Conservation (phyloP, 2,329 filamentous ascomycete species). For the Chaetothyriales sp. region DNA sequence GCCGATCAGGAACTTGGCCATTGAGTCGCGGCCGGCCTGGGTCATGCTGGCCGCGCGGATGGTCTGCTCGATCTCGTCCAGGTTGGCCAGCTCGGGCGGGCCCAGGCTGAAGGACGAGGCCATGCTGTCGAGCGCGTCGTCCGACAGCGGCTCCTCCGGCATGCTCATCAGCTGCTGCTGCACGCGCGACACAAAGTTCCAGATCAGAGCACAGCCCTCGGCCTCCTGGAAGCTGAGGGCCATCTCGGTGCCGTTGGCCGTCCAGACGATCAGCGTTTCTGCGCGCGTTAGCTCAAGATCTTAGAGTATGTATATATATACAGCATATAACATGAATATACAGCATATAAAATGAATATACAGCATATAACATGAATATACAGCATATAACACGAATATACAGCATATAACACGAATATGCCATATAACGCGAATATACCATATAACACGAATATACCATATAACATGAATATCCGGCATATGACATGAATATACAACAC, state of each 20-base stretch:
- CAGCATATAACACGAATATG: no score
- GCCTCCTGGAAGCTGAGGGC: constrained; percentile 95
- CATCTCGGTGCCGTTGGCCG: constrained; percentile 84
- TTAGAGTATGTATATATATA: no score
- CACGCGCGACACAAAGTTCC: constrained; percentile 82
- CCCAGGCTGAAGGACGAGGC: constrained; percentile 58
- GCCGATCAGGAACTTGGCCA: constrained; percentile 71
- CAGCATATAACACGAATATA: no score
- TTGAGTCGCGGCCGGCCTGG: constrained; percentile 61
- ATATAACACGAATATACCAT: no score
- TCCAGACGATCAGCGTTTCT: constrained; percentile 99
- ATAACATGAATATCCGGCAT: no score
- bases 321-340: no score
- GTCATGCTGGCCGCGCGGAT: constrained; percentile 68
- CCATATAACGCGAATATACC: no score
- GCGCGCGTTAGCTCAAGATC: constrained; percentile 17
- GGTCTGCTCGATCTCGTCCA: constrained; percentile 68
- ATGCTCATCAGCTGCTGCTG: constrained; percentile 51
- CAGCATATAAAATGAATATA: no score
- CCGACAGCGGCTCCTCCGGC: constrained; percentile 70
- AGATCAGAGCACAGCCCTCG: constrained; percentile 83
- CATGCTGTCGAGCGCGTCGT: constrained; percentile 65
- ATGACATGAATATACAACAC: no score
- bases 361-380: no score
- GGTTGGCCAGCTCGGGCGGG: constrained; percentile 61